Percentiles rank a stretch among this genome's conserved stretches.
phyloP scores from a whole-genome alignment of 768 basidiomycete genomes.

The Chalciporus piperatus region DNA sequence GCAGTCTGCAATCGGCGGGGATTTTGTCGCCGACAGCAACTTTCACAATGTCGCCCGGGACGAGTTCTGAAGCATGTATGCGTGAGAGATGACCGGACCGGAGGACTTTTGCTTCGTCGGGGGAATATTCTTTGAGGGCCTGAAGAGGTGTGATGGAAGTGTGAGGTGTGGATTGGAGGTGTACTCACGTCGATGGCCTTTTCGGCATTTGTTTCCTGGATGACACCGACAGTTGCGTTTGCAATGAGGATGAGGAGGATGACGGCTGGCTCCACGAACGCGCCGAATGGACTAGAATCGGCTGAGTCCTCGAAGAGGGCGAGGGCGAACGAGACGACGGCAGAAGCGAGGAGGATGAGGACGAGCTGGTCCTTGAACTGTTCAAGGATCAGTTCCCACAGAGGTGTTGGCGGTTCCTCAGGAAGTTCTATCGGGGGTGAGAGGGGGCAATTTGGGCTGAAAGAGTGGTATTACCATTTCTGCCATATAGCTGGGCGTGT shows the following conservation, averaged over 20 bases:
- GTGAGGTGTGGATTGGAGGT: not conserved
- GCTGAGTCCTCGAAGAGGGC: slow-evolving; percentile 82
- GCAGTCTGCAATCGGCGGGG: slow-evolving; percentile 89
- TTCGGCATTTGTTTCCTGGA: slow-evolving; percentile 96
- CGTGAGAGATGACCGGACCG: slow-evolving; percentile 67
- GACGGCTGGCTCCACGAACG: slow-evolving; percentile 93
- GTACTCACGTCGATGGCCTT: slow-evolving; percentile 90
- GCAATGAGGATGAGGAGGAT: slow-evolving; percentile 95
- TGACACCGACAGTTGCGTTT: slow-evolving; percentile 96
- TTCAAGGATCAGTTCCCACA: slow-evolving; percentile 95
- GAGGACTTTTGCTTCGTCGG: slow-evolving; percentile 90
- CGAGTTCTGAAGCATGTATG: slow-evolving; percentile 84
- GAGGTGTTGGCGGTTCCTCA: slow-evolving; percentile 84
- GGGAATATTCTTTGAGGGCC: slow-evolving; percentile 97
- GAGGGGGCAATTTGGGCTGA: not conserved
- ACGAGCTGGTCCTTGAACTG: slow-evolving; percentile 99
- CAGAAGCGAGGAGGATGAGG: slow-evolving; percentile 92
- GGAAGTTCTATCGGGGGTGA: slow-evolving; percentile 66
- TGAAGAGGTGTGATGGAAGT: slow-evolving; percentile 30
- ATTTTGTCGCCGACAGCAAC: slow-evolving; percentile 94
- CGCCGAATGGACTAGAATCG: slow-evolving; percentile 65
- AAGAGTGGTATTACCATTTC: slow-evolving; percentile 58
- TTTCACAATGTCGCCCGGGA: slow-evolving; percentile 90
- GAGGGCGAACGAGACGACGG: slow-evolving; percentile 88
- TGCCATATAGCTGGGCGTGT: slow-evolving; percentile 79